Base-by-base conservation (phyloP, 352 stramenopile species). In the Pythium monospermum region DNA sequence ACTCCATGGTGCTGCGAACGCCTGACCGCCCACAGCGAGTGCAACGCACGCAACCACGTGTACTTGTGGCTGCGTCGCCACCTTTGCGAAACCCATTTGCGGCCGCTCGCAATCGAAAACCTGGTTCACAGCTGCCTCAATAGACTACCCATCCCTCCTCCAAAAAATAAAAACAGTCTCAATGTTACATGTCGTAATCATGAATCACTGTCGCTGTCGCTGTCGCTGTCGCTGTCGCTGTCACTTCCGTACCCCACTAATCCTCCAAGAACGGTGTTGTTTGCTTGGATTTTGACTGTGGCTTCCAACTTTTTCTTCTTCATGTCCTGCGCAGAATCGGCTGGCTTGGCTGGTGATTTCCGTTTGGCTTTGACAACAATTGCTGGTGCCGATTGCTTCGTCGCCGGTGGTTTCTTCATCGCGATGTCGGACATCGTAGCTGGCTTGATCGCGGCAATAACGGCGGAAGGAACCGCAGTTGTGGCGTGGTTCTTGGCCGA, bases 41-140 rank as follows among this genome's bases (percentile, higher is more conserved):
- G 5, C 56, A 66, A 43, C 64, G 53, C 25, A 64, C 66, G 33
- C 61, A 66, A 8, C 65, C 62, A 8, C 67, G 76, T 2, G 69
- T 94, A 8, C 57, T 90, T 19, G 70, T 94, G 2, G 79, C 78
- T 53, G 82, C 83, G 10, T 94, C 83, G 7, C 83, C 83, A 18
- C 83, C 83, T 38, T 66, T 94, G 5, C 73, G 74, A 8, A 79
- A 71, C 36, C 69, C 61, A 31, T 70, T 66, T 13, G 69, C 49
- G 11, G 56, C 53, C 1, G 58, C 41, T 19, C 48, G 65, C 4
- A 44, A 52, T n/a, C 57, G 67, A 21, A 47, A 45, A 49, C 55
- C 41, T 6, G 52, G 57, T 2, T 37, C 55, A 12, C 52, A 58
- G 15, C 50, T 71, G 15, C 57, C 71, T 22, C 59, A 70, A 32